Evolutionary conservation across 2,329 filamentous ascomycete genomes (phyloP), one percentile per base, ranked within the genome.

Genomic region (Keithomyces neogunnii): DNA sequence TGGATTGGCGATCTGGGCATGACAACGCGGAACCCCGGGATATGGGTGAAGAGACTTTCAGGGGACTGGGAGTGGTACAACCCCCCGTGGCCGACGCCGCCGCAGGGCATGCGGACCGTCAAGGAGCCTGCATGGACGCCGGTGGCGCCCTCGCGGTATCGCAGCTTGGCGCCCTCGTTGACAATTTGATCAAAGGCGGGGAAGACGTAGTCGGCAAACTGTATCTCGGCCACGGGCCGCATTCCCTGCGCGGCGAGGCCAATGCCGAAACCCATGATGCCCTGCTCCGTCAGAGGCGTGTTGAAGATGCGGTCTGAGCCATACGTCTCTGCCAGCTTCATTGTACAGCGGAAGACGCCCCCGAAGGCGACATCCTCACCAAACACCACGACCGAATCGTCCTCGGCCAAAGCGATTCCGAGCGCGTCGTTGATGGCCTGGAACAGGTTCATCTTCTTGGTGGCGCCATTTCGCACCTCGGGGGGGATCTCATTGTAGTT

Each of bases 331-430:
- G 89, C 84, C 13, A 99, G 77, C 60, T 91, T 89, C 83, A 93
- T 92, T 33, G 89, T 92, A 70, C 90, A 96, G 51, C 93, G 81
- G 64, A 99, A 99, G 13, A 99, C 93, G 50, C 93, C 93, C 42
- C 93, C 93, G 57, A 99, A 99, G 11, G 93, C 89, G 6, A 99
- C 90, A 65, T 99, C 93, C 69, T 99, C 93, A 42, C 93, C 93
- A 62, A 99, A 99, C 8, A 99, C 78, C 51, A 97, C 73, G 28
- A 96, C 89, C 19, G 85, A 84, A 57, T 95, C 89, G 61, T 96
- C 91, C 36, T 85, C 81, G 13, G 86, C 81, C 31, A 99, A 77
- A 29, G 92, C 89, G 53, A 86, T 88, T 28, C 87, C 81, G 28
- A 99, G 77, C 9, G 92, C 91, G 57, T 92, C 84, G 66, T 97